Evolutionary conservation across 2,329 filamentous ascomycete species (phyloP).

Genomic region (Xylogone sp.): DNA sequence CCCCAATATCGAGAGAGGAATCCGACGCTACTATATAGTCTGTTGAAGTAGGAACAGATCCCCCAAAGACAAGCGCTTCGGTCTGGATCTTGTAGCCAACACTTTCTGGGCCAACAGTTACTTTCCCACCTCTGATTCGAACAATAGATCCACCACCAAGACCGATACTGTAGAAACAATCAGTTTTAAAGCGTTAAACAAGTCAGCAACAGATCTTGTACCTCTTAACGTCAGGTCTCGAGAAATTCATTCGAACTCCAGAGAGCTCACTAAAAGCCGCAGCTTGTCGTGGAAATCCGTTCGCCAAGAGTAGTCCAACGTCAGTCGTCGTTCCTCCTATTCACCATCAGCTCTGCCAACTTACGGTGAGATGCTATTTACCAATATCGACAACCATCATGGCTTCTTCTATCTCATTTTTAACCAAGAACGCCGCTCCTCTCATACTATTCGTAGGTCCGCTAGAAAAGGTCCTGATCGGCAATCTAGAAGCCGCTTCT

Average conservation of each 20-base stretch:
- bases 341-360: no score
- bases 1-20: constrained; percentile 6
- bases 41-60: constrained; percentile 52
- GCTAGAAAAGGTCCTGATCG: constrained; percentile 56
- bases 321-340: constrained; percentile 51
- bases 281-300: constrained; percentile 56
- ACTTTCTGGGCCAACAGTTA: constrained; percentile 48
- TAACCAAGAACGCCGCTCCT: constrained; percentile 54
- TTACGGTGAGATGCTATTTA: no score
- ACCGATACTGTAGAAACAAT: constrained; percentile 38
- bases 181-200: neutral
- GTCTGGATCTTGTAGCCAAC: constrained; percentile 47
- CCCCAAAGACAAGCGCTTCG: constrained; percentile 48
- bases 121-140: constrained; percentile 13
- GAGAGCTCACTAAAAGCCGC: constrained; percentile 52
- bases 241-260: constrained; percentile 54
- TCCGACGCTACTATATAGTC: constrained; percentile 41
- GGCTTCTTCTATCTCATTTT: constrained; percentile 29
- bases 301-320: constrained; percentile 50
- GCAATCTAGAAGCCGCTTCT: constrained; percentile 45
- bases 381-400: constrained; percentile 53
- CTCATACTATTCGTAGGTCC: constrained; percentile 61
- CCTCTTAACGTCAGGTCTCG: constrained; percentile 46
- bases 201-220: neutral
- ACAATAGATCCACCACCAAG: constrained; percentile 51